A percentile compares a stretch with the other conserved stretches of the same genome.
These are phyloP conservation scores for Eucalyptus albens DNA, from an alignment of 345 rosid species.

Conservation along the genomic window DNA sequence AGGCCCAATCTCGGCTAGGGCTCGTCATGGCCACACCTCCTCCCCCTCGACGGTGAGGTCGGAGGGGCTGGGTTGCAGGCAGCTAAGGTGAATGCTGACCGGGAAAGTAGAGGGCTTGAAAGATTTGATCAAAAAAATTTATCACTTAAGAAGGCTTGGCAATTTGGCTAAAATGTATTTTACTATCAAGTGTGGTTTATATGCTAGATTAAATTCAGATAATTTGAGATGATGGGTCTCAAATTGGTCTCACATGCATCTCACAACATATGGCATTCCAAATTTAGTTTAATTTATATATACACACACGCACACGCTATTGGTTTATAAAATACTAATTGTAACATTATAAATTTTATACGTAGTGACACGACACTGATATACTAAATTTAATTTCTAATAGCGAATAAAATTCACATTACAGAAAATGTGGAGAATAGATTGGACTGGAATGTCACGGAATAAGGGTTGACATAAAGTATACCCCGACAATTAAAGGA, in stretches of 20 bases:
- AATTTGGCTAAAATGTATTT: not conserved
- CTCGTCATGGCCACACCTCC: not conserved
- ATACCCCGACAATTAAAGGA: not conserved
- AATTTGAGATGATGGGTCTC: not conserved
- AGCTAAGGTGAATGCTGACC: not conserved
- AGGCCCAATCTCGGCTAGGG: not conserved
- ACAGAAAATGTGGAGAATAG: not conserved
- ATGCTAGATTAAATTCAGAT: not conserved
- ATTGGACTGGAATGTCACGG: not conserved
- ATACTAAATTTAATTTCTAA: not conserved
- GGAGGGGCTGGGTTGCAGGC: not conserved
- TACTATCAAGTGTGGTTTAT: not conserved
- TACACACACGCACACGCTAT: rapidly evolving
- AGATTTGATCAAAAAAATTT: not conserved
- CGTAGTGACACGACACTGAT: rapidly evolving
- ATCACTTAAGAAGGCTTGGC: not conserved
- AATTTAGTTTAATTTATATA: too few species aligned
- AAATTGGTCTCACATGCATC: not conserved
- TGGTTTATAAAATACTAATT: too few species aligned
- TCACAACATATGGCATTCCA: not conserved
- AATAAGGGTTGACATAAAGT: not conserved
- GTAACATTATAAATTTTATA: not conserved
- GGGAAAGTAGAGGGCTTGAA: not conserved
- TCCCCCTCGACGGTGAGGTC: not conserved
- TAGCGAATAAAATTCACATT: not conserved